Base-by-base conservation (phyloP, 2,329 filamentous ascomycete species). In the Cordyceps pruinosa region DNA sequence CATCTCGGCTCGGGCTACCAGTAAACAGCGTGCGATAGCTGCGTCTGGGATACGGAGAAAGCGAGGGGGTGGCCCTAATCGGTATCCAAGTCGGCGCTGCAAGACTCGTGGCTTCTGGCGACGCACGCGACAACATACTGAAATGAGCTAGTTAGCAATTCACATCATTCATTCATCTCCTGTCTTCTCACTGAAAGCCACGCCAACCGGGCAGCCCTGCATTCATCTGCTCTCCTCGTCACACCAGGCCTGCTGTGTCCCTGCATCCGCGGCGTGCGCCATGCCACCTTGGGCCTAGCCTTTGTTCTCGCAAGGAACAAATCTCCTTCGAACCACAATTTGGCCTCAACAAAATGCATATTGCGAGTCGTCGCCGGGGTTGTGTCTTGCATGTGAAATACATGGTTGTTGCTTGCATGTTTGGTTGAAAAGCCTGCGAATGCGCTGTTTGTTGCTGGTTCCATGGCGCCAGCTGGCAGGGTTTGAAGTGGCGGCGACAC, bases 311-410 rank as follows among this genome's bases (percentile, higher is more conserved):
- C 9, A 23, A 25, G 52, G 25, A 37, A 46, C 32, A 46, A n/a
- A 37, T 54, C 17, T 46, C n/a, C 13, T 32, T 21, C 15, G 21
- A n/a, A 41, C 45, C 44, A 26, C 44, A 49, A 49, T 48, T 56
- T 34, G n/a, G 19, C 32, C 53, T 49, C 45, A 56, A 49, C 53
- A 56, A 55, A 49, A 49, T 42, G 23, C 15, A 21, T 35, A 42
- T 37, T 17, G 15, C 4, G 4, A 23, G 28, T 19, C n/a, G 17
- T 39, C 21, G 17, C 23, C 13, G 32, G 19, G 15, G 5, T n/a
- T 26, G 15, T 30, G 46, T 28, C 30, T 28, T 46, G 30, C 41
- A 21, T 52, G 49, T 42, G 37, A 32, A 42, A 25, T 8, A 10
- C 13, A n/a, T n/a, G n/a, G 37, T 10, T 41, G 4, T 41, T 9